Percentiles rank a stretch among this genome's conserved stretches.
Conservation (phyloP, 2,329 filamentous ascomycete species). For the Escovopsis sp. region DNA sequence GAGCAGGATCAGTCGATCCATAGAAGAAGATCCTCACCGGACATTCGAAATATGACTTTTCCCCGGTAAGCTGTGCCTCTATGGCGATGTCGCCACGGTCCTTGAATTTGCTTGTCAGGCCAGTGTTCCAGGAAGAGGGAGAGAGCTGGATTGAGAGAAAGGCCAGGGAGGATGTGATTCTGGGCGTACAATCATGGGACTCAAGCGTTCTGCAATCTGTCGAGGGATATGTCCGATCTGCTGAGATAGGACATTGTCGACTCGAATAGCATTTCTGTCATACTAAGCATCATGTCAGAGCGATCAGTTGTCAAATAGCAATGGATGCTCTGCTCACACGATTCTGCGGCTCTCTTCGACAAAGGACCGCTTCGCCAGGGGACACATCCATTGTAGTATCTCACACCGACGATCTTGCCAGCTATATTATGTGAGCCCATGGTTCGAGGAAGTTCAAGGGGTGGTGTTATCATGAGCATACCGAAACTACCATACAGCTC, state of each 20-base stretch:
- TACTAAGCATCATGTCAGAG: conserved; percentile 24
- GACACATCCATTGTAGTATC: conserved; percentile 50
- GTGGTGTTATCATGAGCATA: conserved; percentile 12
- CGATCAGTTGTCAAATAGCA: background rate
- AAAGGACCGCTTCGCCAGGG: conserved; percentile 45
- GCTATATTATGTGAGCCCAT: conserved; percentile 14
- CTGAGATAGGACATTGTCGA: conserved; percentile 57
- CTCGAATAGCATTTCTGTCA: conserved; percentile 61
- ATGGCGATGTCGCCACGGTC: conserved; percentile 46
- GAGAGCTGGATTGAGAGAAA: background rate
- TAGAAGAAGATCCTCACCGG: conserved; percentile 56
- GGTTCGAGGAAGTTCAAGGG: background rate
- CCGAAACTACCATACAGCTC: conserved; percentile 35
- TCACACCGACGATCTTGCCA: conserved; percentile 35
- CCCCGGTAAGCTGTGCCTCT: conserved; percentile 55
- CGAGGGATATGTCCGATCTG: conserved; percentile 72
- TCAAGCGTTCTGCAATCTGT: conserved; percentile 52
- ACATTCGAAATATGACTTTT: conserved; percentile 54
- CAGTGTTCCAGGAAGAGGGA: background rate
- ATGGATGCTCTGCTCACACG: conserved; percentile 17
- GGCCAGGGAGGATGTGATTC: background rate
- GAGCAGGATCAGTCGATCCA: conserved; percentile 43
- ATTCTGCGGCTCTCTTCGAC: conserved; percentile 53
- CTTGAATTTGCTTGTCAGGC: conserved; percentile 10
- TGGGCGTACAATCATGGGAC: conserved; percentile 49